Evolutionary conservation across 345 rosid species (phyloP), one percentile per base, ranked within the genome.

Genomic region (Eucalyptus pumila): DNA sequence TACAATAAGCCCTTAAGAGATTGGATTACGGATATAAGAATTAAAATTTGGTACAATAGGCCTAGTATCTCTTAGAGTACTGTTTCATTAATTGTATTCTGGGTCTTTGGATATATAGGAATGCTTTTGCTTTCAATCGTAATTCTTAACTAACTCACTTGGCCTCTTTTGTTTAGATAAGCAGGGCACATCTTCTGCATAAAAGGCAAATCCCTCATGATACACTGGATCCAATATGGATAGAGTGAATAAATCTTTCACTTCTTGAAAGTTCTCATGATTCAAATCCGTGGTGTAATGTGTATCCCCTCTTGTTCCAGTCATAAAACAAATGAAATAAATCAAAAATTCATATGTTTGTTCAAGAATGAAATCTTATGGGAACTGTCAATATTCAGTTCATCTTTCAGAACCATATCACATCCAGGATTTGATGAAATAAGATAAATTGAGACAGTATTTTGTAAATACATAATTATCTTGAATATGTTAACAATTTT

Each of bases 251-350:
- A 17, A 51, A 54, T 54, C 60, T 21, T 19, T 23, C 60, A 21
- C 4, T 54, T 54, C 60, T 54, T 54, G 60, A 54, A 54, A 54
- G 24, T 54, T 54, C 60, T 54, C 60, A 0, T 21, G 54, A 4
- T 54, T 54, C 1, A 54, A 54, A 8, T 0, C 0, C 0, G 26
- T 9, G 60, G 60, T 54, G 26, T 54, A 54, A 54, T 23, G 26
- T 54, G 60, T 56, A 56, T 56, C 19, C 62, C 62, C 62, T 0
- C 30, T 56, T 56, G 13, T 1, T 56, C 62, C 26, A 24, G 13
- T 56, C 62, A 56, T 56, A 24, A 56, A 56, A 56, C 27, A 56
- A 23, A 23, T 56, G 5, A 56, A 56, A 56, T 0, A 56, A 56
- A 56, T 56, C 1, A 56, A 56, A 56, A 56, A 0, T 52, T 52